Evolutionary conservation across 768 basidiomycete genomes (phyloP), one percentile per base, ranked within the genome.

Genomic region (Austroboletus festivus): DNA sequence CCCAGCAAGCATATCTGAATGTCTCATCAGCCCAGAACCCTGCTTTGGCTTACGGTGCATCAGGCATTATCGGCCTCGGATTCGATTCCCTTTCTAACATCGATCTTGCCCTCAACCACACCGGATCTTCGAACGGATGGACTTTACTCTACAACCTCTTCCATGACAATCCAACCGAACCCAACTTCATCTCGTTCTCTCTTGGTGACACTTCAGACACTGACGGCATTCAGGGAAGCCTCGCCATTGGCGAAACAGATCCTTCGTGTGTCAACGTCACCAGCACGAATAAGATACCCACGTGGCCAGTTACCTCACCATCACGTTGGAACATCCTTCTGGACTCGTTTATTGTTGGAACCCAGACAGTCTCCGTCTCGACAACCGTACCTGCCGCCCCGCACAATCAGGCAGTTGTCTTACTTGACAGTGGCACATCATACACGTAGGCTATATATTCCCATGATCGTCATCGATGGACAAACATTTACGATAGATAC

Each of bases 391-490:
- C 63, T 4, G 73, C 70, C 24, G 89, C 78, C 1, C 86, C 89
- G 6, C 69, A 72, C 26, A 81, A 83, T 55, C 82, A 83, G 57
- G 88, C 86, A 6, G 87, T 92, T 40, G 78, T 80, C 20, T 71
- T 89, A 26, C 74, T 93, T 46, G 90, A 93, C 63, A 90, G 80
- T 50, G 90, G 90, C 6, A 84, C 90, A 4, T 89, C 89, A 3
- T 89, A 82, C 64, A 82, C 86, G 84, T 88, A 61, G 50, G 86
- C 57, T 7, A 60, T 23, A 44, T 35, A 12, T 40, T 43, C 19
- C 33, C 31, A 3, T 30, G 28, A 28, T 26, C 15, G 16, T 30
- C 37, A n/a, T 21, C 38, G 23, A 51, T 12, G n/a, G n/a, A n/a
- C n/a, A n/a, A n/a, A n/a, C n/a, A n/a, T n/a, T n/a, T n/a, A n/a